Evolutionary conservation across 768 basidiomycete species (phyloP).

Genomic region (Pleurotus tuber-regium): DNA sequence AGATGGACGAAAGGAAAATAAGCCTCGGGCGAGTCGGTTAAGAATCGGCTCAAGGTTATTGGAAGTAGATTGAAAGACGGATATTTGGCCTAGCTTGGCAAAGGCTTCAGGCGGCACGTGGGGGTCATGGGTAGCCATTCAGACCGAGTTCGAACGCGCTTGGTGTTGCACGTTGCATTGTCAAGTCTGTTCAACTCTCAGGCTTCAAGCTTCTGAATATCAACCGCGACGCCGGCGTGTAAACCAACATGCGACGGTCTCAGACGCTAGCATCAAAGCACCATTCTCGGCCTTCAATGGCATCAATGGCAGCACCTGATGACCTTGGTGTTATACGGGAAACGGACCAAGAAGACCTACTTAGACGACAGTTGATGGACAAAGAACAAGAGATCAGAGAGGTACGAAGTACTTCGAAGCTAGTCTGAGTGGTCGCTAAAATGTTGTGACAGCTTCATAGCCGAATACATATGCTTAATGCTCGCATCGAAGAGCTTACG

Average conservation of each 20-base stretch:
- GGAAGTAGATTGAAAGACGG: too few relatives aligned
- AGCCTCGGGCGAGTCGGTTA: too few relatives aligned
- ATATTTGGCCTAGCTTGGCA: too few relatives aligned
- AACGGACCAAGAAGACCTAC: conserved; percentile 53
- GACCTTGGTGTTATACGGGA: conserved; percentile 64
- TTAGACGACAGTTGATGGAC: conserved; percentile 63
- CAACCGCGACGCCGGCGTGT: too few relatives aligned
- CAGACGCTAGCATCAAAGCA: conserved; percentile 52
- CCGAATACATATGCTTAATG: conserved; percentile 65
- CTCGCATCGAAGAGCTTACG: conserved; percentile 61
- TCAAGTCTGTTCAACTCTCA: too few relatives aligned
- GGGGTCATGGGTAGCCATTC: too few relatives aligned
- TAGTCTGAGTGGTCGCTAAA: background rate
- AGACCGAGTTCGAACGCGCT: too few relatives aligned
- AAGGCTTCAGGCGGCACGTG: too few relatives aligned
- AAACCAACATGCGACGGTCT: conserved; percentile 65
- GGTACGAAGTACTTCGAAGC: conserved; percentile 30
- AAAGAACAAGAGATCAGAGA: conserved; percentile 72
- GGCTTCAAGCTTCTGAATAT: too few relatives aligned
- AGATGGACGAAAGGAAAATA: too few relatives aligned
- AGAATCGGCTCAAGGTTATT: too few relatives aligned
- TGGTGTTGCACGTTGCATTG: too few relatives aligned
- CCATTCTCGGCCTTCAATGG: conserved; percentile 49
- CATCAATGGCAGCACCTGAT: conserved; percentile 39
- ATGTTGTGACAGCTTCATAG: conserved; percentile 49